Evolutionary conservation across 352 stramenopile genomes (phyloP).

Genomic region (Phytophthora constricta): DNA sequence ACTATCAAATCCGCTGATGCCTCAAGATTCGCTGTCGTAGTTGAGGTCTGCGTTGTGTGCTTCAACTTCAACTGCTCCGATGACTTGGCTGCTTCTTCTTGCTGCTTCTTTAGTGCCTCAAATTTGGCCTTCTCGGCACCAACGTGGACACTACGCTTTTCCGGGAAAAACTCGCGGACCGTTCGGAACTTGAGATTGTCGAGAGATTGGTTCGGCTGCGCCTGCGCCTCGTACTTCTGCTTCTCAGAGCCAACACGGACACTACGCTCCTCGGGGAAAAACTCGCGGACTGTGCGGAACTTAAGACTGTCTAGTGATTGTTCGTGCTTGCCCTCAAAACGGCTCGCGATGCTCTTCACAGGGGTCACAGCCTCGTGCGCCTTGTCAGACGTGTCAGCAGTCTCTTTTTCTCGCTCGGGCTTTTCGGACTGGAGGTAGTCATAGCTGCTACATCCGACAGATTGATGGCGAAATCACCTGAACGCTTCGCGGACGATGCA

Average conservation of each 20-base stretch:
- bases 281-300: constrained; percentile 65
- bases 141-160: constrained; percentile 43
- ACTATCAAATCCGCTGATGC: background rate
- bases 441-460: background rate
- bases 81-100: constrained; percentile 26
- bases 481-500: background rate
- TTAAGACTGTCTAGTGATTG: constrained; percentile 66
- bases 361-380: constrained; percentile 29
- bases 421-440: constrained; percentile 3
- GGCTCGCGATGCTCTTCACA: constrained; percentile 68
- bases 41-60: constrained; percentile 1
- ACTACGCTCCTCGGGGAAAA: constrained; percentile 53
- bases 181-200: constrained; percentile 64
- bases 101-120: constrained; percentile 39
- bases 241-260: constrained; percentile 45
- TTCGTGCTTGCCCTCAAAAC: constrained; percentile 71
- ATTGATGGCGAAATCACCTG: background rate
- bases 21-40: background rate
- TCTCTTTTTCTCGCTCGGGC: background rate
- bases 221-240: constrained; percentile 48
- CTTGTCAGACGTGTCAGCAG: constrained; percentile 5
- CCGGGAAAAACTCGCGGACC: constrained; percentile 59
- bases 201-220: constrained; percentile 56
- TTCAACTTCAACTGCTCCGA: constrained; percentile 29
- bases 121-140: constrained; percentile 50